Evolutionary conservation across 1,284 basidiomycete species (phyloP).

Genomic region (Malassezia furfur): DNA sequence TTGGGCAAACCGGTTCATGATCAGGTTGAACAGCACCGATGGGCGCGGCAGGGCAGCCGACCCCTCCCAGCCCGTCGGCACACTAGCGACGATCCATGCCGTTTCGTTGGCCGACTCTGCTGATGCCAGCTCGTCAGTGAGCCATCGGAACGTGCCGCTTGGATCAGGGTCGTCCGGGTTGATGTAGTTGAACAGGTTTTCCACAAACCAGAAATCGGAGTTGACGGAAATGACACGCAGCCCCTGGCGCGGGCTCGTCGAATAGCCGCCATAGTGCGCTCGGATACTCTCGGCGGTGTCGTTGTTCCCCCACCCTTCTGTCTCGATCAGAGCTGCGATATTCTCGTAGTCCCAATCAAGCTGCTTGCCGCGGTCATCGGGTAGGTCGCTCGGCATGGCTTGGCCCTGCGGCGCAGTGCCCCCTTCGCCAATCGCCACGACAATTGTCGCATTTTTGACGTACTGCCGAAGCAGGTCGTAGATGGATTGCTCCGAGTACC

Average conservation of each 20-base stretch:
- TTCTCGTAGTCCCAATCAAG: too few relatives aligned
- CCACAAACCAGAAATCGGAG: conserved; percentile 55
- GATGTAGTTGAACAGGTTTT: conserved; percentile 65
- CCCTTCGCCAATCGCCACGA: too few relatives aligned
- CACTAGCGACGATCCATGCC: conserved; percentile 72
- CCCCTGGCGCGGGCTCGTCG: conserved; percentile 61
- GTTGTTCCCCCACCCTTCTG: conserved; percentile 61
- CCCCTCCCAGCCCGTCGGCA: conserved; percentile 60
- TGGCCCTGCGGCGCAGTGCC: too few relatives aligned
- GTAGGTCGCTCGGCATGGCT: too few relatives aligned
- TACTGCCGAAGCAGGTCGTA: too few relatives aligned
- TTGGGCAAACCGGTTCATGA: conserved; percentile 65
- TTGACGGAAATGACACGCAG: conserved; percentile 67
- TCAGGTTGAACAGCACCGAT: conserved; percentile 48
- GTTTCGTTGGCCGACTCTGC: conserved; percentile 34
- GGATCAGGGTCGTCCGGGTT: conserved; percentile 62
- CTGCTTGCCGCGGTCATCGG: too few relatives aligned
- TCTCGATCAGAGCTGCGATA: conserved; percentile 11
- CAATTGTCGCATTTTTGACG: too few relatives aligned
- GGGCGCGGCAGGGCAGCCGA: conserved; percentile 56
- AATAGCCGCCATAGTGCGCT: conserved; percentile 66
- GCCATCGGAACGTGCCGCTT: conserved; percentile 65
- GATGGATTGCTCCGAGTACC: too few relatives aligned
- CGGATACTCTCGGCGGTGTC: conserved; percentile 57
- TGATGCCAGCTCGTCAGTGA: conserved; percentile 65